Percentiles rank a stretch among this genome's conserved stretches.
These are phyloP conservation scores for Penicillium alfredii DNA, from an alignment of 495 filamentous ascomycete species.

Conservation along the genomic window DNA sequence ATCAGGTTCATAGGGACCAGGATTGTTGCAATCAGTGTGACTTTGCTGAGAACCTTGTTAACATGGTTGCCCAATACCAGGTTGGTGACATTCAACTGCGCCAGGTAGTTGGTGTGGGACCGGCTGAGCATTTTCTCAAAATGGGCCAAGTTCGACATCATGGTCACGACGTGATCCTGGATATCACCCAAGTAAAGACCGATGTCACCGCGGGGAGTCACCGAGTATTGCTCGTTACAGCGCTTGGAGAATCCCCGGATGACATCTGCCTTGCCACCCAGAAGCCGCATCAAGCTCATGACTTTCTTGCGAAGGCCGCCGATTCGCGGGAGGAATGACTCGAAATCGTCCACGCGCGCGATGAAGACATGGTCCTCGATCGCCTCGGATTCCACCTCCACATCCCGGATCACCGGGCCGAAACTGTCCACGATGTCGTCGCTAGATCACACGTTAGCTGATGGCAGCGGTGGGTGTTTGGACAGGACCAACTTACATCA, in stretches of 20 bases:
- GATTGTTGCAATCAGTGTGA: conserved; percentile 92
- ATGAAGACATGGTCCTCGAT: conserved; percentile 96
- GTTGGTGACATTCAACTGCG: conserved; percentile 87
- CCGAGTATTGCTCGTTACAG: conserved; percentile 92
- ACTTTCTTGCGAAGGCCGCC: conserved; percentile 89
- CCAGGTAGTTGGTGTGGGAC: conserved; percentile 92
- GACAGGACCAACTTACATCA: conserved; percentile 63
- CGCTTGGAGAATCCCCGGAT: conserved; percentile 96
- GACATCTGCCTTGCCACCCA: conserved; percentile 95
- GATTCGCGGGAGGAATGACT: conserved; percentile 77
- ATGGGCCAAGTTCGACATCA: conserved; percentile 92
- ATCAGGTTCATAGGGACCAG: conserved; percentile 96
- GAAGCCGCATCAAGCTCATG: conserved; percentile 83
- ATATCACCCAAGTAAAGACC: conserved; percentile 94
- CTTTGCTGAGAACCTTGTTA: conserved; percentile 83
- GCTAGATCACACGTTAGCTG: conserved; percentile 35
- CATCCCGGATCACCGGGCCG: conserved; percentile 75
- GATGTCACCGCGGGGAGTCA: conserved; percentile 92
- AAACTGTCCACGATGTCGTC: conserved; percentile 98
- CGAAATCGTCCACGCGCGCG: conserved; percentile 81
- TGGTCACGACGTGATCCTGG: conserved; percentile 97
- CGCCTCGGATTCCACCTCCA: conserved; percentile 81
- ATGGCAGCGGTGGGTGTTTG: conserved; percentile 3
- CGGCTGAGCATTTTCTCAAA: conserved; percentile 97
- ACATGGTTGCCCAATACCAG: conserved; percentile 73